Evolutionary conservation across 345 rosid species (phyloP), one percentile per base, ranked within the genome.

Genomic region (Durio zibethinus): DNA sequence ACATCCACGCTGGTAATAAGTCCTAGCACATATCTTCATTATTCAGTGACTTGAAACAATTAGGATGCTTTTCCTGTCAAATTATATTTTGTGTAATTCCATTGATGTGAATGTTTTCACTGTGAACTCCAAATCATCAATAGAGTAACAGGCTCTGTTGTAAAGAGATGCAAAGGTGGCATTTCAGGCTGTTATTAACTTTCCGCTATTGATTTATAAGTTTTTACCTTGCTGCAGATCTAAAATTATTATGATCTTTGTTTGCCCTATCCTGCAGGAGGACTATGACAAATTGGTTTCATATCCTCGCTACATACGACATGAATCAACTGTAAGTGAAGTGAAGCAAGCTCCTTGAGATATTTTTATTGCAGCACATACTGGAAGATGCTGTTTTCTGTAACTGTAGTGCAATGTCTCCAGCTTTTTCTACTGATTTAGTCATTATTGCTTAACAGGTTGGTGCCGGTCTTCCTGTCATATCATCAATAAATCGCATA

Each of bases 401-500:
- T 43, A 61, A 43, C 54, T 74, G 52, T 9, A 59, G 16, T 61
- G 59, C 40, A 75, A 47, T 47, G 57, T 48, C 35, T 45, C 7
- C 1, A 21, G 48, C 47, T 14, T 20, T 45, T 75, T 43, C 42
- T 35, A 20, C 35, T 62, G 6, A 21, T 5, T 47, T 33, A 10
- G 10, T 38, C 54, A 29, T 66, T 14, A 33, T 20, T 72, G 10
- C 33, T 48, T 47, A 15, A 33, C 25, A 76, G 79, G 79, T 93
- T 77, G 99, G 98, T 80, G 99, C 98, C 79, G 96, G 98, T 50
- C 99, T 95, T 89, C 99, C 99, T 62, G 88, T 95, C 73, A 92
- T 92, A 53, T 86, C 92, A 72, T 89, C 98, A 54, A 73, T 93
- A 82, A 92, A 87, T 81, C 96, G 98, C 38, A 83, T 93, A 77